phyloP scores from a whole-genome alignment of 495 filamentous ascomycete species.

The Aspergillus biplanus region DNA sequence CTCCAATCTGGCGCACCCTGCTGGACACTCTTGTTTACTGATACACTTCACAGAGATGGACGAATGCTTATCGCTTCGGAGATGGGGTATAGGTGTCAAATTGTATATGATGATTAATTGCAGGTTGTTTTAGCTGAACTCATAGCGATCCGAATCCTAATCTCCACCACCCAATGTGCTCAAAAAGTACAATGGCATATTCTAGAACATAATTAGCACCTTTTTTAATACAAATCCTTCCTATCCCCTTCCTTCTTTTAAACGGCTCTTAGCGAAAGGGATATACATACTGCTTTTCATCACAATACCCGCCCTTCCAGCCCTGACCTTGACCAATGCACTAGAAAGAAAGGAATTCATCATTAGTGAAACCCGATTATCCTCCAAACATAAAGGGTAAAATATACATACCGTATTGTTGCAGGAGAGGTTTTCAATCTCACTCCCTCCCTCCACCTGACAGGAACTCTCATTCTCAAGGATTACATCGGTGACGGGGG shows the following conservation, averaged over 20 bases:
- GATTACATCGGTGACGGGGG: neutral
- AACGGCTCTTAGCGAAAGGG: too few relatives aligned
- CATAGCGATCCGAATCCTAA: neutral
- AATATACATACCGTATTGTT: neutral
- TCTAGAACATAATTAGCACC: neutral
- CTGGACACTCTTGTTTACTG: too few relatives aligned
- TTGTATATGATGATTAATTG: neutral
- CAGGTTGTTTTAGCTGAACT: neutral
- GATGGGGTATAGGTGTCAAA: slow-evolving; percentile 36
- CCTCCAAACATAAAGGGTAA: neutral
- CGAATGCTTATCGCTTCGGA: slow-evolving; percentile 40
- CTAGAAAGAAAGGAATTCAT: neutral
- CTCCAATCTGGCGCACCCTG: neutral
- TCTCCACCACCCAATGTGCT: neutral
- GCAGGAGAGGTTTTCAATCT: slow-evolving; percentile 1
- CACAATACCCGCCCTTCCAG: slow-evolving; percentile 19
- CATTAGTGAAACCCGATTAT: neutral
- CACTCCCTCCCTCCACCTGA: neutral
- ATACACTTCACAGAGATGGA: slow-evolving; percentile 37
- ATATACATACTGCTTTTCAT: slow-evolving; percentile 8
- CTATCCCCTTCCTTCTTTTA: too few relatives aligned
- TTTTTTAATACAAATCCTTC: neutral
- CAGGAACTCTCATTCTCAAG: neutral
- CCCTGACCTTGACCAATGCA: slow-evolving; percentile 15
- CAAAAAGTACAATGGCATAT: slow-evolving; percentile 19